phyloP scores from a whole-genome alignment of 495 filamentous ascomycete genomes.

The Aspergillus haitiensis region DNA sequence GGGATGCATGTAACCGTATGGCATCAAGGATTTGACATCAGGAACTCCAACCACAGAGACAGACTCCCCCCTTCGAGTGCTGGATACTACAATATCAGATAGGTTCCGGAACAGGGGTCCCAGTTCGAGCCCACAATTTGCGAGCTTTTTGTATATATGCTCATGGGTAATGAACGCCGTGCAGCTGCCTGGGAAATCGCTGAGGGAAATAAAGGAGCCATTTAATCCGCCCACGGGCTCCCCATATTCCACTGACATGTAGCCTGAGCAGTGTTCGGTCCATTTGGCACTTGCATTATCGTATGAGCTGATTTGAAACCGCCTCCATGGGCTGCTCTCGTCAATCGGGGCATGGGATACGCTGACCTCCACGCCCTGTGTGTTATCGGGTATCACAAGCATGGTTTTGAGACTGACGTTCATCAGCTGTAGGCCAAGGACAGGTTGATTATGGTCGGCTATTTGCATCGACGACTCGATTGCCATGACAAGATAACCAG shows the following conservation, averaged over 20 bases:
- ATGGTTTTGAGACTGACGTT: neutral
- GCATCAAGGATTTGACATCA: neutral
- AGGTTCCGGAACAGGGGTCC: no score
- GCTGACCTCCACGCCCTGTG: neutral
- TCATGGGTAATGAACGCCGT: no score
- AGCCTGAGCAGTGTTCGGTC: neutral
- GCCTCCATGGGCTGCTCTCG: neutral
- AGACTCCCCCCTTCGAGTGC: neutral
- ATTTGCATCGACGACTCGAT: neutral
- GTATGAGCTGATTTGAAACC: slow-evolving; percentile 1
- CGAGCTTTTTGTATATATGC: no score
- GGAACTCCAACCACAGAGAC: neutral
- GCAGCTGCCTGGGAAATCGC: no score
- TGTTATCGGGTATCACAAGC: neutral
- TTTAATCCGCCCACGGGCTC: no score
- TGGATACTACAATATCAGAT: no score
- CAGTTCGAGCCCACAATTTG: no score
- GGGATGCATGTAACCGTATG: neutral
- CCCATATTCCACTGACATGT: neutral
- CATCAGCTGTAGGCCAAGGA: neutral
- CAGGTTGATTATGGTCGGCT: neutral
- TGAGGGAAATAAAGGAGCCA: no score
- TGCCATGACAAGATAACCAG: slow-evolving; percentile 9
- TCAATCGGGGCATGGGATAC: neutral
- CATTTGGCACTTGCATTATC: neutral